Evolutionary conservation across 495 filamentous ascomycete genomes (phyloP), one percentile per base, ranked within the genome.

Genomic region (Aspergillus egyptiacus): DNA sequence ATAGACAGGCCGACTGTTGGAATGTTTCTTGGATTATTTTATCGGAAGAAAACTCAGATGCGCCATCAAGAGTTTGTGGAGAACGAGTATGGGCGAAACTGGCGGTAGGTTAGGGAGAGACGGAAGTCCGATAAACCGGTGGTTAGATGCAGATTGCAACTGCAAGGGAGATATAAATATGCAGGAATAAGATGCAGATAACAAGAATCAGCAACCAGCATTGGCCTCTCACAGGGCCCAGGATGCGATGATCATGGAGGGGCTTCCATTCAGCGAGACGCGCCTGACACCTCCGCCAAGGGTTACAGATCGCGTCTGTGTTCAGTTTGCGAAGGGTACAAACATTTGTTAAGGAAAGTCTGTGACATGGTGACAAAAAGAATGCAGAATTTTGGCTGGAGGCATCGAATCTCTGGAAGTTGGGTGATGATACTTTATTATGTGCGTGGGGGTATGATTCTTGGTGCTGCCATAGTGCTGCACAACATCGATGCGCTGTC

Each of bases 1-100:
- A n/a, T n/a, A n/a, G 46, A 56, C 52, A 59, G 48, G 51, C 54
- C 52, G 54, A 19, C 23, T 33, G 31, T n/a, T n/a, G 10, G 30
- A 13, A 32, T 36, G 38, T 42, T n/a, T n/a, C n/a, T n/a, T n/a
- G n/a, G n/a, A n/a, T n/a, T n/a, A n/a, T n/a, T n/a, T n/a, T n/a
- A n/a, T 46, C 23, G 43, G 43, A 15, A 30, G 20, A 43, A 32
- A 22, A 27, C n/a, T n/a, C n/a, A n/a, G 40, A 43, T 17, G 40
- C 27, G 40, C 39, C 25, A 42, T 17, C 25, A 15, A 14, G 28
- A 18, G 18, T 22, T 3, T 34, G 42, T 33, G 31, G 31, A 45
- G 28, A n/a, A 45, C n/a, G n/a, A n/a, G n/a, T n/a, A 45, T 36
- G 41, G 18, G 18, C 8, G 19, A 10, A 30, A n/a, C 5, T 24